Evolutionary conservation across 805 yeast genomes (phyloP).

Genomic region (Candida ficus): DNA sequence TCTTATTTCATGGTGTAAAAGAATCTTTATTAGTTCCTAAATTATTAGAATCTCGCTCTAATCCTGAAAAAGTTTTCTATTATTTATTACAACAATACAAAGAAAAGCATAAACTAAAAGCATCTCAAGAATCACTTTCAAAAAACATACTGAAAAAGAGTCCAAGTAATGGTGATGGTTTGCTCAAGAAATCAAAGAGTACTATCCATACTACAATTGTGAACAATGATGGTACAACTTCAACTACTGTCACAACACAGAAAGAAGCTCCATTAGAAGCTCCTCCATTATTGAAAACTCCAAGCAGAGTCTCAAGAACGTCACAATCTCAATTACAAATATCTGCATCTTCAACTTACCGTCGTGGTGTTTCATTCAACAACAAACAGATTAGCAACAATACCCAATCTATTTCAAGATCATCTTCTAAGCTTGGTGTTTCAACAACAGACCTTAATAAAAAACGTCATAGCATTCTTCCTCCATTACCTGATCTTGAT

Average conservation of each 20-base stretch:
- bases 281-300: conserved; percentile 11
- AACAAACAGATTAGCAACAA: conserved; percentile 14
- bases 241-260: conserved; percentile 9
- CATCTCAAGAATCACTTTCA: conserved; percentile 13
- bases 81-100: conserved; percentile 69
- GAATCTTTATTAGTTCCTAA: conserved; percentile 46
- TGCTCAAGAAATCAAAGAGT: conserved; percentile 36
- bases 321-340: conserved; percentile 25
- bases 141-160: conserved; percentile 26
- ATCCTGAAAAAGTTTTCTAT: conserved; percentile 78
- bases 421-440: conserved; percentile 21
- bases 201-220: conserved; percentile 37
- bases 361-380: conserved; percentile 29
- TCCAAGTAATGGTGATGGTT: conserved; percentile 24
- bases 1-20: conserved; percentile 76
- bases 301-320: conserved; percentile 18
- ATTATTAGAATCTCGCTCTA: conserved; percentile 50
- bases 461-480: conserved; percentile 24
- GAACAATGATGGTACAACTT: conserved; percentile 26
- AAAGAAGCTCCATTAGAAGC: conserved; percentile 11
- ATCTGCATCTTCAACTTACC: conserved; percentile 26
- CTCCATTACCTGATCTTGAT: conserved; percentile 25
- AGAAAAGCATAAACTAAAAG: conserved; percentile 45
- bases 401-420: conserved; percentile 16
- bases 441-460: conserved; percentile 11